Evolutionary conservation across 768 basidiomycete genomes (phyloP).

Genomic region (Rossbeevera mucosa): DNA sequence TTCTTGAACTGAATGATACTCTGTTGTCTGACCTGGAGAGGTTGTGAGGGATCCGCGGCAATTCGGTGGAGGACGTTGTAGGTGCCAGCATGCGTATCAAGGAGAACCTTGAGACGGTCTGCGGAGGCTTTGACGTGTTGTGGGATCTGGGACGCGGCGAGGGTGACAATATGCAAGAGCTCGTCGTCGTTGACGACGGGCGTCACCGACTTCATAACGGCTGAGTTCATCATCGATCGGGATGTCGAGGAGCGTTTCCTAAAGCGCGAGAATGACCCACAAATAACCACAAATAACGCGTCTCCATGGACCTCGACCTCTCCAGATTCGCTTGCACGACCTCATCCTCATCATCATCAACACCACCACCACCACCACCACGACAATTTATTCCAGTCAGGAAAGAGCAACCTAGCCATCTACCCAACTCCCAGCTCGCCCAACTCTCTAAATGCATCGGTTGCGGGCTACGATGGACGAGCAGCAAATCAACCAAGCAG

Average conservation of each 20-base stretch:
- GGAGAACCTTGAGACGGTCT: constrained; percentile 60
- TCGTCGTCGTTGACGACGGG: constrained; percentile 55
- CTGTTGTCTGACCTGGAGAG: constrained; percentile 67
- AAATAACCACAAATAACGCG: constrained; percentile 42
- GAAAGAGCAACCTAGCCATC: constrained; percentile 25
- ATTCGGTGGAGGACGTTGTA: constrained; percentile 71
- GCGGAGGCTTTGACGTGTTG: constrained; percentile 43
- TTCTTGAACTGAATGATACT: constrained; percentile 92
- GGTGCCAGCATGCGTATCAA: constrained; percentile 60
- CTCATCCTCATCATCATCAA: background rate
- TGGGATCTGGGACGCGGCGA: constrained; percentile 72
- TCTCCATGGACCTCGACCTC: constrained; percentile 24
- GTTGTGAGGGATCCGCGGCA: constrained; percentile 55
- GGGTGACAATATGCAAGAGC: constrained; percentile 59
- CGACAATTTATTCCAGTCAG: constrained; percentile 1
- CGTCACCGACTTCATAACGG: constrained; percentile 1
- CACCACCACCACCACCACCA: background rate
- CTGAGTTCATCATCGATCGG: constrained; percentile 22
- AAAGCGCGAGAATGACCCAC: constrained; percentile 17
- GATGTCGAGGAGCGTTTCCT: background rate
- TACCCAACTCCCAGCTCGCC: constrained; percentile 45
- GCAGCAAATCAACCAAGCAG: constrained; percentile 55
- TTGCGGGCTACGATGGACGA: constrained; percentile 66
- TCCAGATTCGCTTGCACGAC: constrained; percentile 39
- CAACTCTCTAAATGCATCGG: constrained; percentile 55